phyloP scores from a whole-genome alignment of 108 stramenopile species.

The Epipyxis sp. region DNA sequence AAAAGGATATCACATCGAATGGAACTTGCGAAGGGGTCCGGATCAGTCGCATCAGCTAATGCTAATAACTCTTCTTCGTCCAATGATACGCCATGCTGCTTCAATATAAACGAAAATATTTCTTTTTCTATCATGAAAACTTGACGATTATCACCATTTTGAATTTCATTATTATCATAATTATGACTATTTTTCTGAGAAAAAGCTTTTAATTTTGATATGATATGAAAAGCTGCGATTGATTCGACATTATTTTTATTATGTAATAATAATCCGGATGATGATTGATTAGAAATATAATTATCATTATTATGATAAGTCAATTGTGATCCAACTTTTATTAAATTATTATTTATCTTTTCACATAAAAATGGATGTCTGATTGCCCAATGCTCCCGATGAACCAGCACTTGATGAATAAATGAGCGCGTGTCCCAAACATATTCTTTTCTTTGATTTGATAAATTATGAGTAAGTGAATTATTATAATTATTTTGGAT shows the following conservation, averaged over 20 bases:
- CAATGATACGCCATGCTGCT: background rate
- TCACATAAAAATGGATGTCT: background rate
- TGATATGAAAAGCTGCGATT: too few species aligned
- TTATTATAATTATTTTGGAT: background rate
- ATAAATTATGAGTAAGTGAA: background rate
- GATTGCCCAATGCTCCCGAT: background rate
- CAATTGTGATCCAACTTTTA: too few species aligned
- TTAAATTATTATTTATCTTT: background rate
- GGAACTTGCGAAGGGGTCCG: background rate
- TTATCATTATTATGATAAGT: too few species aligned
- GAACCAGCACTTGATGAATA: background rate
- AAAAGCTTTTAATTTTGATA: background rate
- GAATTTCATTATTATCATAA: background rate
- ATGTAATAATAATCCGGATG: too few species aligned
- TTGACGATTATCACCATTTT: background rate
- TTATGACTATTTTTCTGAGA: background rate
- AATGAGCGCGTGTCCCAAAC: background rate
- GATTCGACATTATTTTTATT: too few species aligned
- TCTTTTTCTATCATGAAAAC: background rate
- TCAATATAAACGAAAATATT: background rate
- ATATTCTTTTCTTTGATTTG: background rate
- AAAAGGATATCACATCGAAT: background rate
- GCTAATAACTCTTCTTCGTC: background rate
- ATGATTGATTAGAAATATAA: too few species aligned
- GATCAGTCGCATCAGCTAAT: slow-evolving; percentile 22